Base-by-base conservation (phyloP, 2,329 filamentous ascomycete genomes). In the Trichoderma sp. region DNA sequence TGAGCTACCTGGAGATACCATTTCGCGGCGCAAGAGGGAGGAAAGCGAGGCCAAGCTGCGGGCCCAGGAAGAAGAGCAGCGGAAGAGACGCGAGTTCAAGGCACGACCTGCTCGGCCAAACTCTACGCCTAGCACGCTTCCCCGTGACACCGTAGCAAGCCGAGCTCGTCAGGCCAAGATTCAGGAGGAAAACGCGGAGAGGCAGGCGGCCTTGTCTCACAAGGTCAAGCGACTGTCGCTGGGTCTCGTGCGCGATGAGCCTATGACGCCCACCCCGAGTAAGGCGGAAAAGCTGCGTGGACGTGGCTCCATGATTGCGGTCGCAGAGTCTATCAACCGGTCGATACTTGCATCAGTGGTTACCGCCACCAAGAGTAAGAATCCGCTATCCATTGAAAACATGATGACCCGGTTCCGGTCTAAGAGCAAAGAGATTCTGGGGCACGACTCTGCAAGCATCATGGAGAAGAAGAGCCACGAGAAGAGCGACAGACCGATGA, bases 1-100 rank as follows among this genome's bases (percentile, higher is more conserved):
- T 82, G 90, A 92, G 82, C 85, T 93, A 60, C 90, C 91, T 0
- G 91, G 91, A 9, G 91, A 93, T 79, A 89, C 88, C 4, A 88
- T 92, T 67, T 89, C 88, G 3, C 84, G 87, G 2, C 84, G 86
- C 33, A 89, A 91, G 83, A 85, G 88, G 77, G 86, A 92, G 83
- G 85, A 90, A 80, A 85, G 87, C 73, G 87, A 91, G 79, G 85
- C 89, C 75, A 88, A 86, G 77, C 82, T 92, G 60, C 87, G 85
- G 77, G 86, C 86, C 4, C 86, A 91, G 79, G 90, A 91, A 78
- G 90, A 92, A 78, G 90, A 91, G 78, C 89, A 91, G 76, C 87
- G 85, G 29, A 89, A 86, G 81, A 87, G 88, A 74, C 89, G 91
- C 74, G 89, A 92, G 79, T 92, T 92, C 85, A 93, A 91, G 81